phyloP scores from a whole-genome alignment of 2,329 filamentous ascomycete genomes.

The Exophiala mesophila region DNA sequence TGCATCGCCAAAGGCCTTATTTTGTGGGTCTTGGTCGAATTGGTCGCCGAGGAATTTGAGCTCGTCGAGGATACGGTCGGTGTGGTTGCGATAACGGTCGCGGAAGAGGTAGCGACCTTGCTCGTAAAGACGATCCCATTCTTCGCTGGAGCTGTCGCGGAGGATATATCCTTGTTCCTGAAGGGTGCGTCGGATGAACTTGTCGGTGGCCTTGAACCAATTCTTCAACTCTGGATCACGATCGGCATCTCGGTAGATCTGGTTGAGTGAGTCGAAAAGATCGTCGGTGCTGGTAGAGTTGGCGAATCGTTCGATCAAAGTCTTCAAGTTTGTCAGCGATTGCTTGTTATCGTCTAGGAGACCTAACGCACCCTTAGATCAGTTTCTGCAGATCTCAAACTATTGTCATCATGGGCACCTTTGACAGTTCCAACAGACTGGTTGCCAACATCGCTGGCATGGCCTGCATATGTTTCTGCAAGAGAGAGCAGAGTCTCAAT shows the following conservation, averaged over 20 bases:
- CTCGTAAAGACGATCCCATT: constrained; percentile 84
- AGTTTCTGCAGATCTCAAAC: constrained; percentile 66
- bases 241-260: constrained; percentile 83
- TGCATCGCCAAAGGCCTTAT: constrained; percentile 71
- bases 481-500: constrained; percentile 79
- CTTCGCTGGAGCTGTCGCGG: constrained; percentile 68
- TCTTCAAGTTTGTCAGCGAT: constrained; percentile 56
- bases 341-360: constrained; percentile 34
- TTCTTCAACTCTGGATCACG: constrained; percentile 76
- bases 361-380: constrained; percentile 64
- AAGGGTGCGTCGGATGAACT: constrained; percentile 74
- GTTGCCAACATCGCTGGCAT: constrained; percentile 61
- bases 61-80: constrained; percentile 81
- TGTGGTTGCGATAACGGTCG: constrained; percentile 80
- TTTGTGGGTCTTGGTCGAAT: constrained; percentile 83
- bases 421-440: constrained; percentile 65
- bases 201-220: constrained; percentile 80
- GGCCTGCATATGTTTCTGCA: constrained; percentile 77
- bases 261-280: constrained; percentile 75
- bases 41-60: constrained; percentile 83
- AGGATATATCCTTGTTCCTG: constrained; percentile 89
- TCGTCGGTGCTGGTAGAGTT: constrained; percentile 88
- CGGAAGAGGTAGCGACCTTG: constrained; percentile 80
- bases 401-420: constrained; percentile 61
- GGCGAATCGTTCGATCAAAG: constrained; percentile 88